Evolutionary conservation across 371 early-diverging fungal species (phyloP).

Genomic region (Smittium culicis): DNA sequence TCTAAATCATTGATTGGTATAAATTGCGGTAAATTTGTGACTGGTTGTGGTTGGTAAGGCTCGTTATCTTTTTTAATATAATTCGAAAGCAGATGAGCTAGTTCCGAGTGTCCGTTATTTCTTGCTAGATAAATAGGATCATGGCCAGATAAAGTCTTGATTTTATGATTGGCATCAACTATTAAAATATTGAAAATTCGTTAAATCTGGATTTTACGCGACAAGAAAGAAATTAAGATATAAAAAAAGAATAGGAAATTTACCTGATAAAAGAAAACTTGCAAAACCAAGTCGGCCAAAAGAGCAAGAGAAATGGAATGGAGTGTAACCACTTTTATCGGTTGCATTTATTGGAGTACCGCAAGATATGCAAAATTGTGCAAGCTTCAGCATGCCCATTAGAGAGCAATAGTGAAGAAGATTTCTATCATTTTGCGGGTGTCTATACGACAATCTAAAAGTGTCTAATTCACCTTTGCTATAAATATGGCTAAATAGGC

Average conservation of each 20-base stretch:
- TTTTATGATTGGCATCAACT: neutral
- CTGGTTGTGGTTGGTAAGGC: neutral
- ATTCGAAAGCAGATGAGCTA: neutral
- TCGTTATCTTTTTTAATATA: neutral
- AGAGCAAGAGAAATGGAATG: constrained; percentile 38
- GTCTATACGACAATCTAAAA: constrained; percentile 14
- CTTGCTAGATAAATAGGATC: neutral
- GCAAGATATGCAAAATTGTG: constrained; percentile 17
- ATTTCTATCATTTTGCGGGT: constrained; percentile 28
- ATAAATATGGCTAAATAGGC: constrained; percentile 12
- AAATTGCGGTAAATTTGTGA: neutral
- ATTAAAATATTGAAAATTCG: neutral
- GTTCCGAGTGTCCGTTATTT: neutral
- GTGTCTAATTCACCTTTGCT: constrained; percentile 13
- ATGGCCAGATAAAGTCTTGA: neutral
- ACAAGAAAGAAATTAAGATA: neutral
- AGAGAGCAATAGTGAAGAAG: constrained; percentile 37
- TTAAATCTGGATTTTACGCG: neutral
- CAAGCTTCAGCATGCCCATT: constrained; percentile 33
- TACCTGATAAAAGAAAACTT: constrained; percentile 3
- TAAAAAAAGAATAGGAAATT: neutral
- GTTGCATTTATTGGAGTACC: constrained; percentile 22
- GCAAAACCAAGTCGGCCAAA: constrained; percentile 25
- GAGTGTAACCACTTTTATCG: constrained; percentile 36
- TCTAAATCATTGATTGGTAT: neutral